These are phyloP conservation scores for Nakazawaea siamensis DNA, from an alignment of 805 yeast genomes.

Conservation along the genomic window DNA sequence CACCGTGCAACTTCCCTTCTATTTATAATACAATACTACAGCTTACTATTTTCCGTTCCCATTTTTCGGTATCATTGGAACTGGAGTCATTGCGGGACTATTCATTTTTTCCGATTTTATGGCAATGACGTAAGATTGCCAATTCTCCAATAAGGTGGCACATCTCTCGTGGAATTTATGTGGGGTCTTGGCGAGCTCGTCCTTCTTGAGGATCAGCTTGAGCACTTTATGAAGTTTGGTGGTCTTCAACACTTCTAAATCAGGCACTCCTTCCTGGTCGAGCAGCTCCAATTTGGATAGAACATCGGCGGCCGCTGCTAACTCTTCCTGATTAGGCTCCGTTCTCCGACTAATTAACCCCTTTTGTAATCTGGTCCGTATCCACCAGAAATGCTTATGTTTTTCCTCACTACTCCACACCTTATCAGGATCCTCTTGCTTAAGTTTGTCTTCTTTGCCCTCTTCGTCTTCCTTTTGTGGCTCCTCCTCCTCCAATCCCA, in stretches of 20 bases:
- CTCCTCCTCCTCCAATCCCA: conserved; percentile 11
- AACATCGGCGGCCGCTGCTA: conserved; percentile 30
- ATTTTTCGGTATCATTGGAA: too few species aligned
- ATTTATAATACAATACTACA: too few species aligned
- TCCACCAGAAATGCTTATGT: conserved; percentile 36
- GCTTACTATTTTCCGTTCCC: too few species aligned
- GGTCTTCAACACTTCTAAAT: conserved; percentile 27
- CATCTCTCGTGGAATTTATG: conserved; percentile 38
- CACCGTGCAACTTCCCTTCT: too few species aligned
- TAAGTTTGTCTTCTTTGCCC: conserved; percentile 13
- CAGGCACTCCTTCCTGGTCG: conserved; percentile 21
- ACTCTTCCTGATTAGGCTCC: conserved; percentile 34
- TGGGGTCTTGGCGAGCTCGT: conserved; percentile 32
- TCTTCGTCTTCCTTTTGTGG: conserved; percentile 16
- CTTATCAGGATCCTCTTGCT: background rate
- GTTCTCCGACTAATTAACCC: conserved; percentile 36
- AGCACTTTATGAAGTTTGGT: conserved; percentile 47
- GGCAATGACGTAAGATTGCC: conserved; percentile 20
- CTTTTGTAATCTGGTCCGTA: conserved; percentile 40
- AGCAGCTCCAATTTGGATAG: conserved; percentile 33
- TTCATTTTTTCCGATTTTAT: conserved; percentile 4
- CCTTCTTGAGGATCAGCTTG: conserved; percentile 35
- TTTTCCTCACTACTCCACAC: conserved; percentile 26
- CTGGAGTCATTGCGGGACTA: too few species aligned
- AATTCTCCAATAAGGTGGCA: conserved; percentile 28